phyloP scores from a whole-genome alignment of 2,329 filamentous ascomycete genomes.

The Nemania serpens region DNA sequence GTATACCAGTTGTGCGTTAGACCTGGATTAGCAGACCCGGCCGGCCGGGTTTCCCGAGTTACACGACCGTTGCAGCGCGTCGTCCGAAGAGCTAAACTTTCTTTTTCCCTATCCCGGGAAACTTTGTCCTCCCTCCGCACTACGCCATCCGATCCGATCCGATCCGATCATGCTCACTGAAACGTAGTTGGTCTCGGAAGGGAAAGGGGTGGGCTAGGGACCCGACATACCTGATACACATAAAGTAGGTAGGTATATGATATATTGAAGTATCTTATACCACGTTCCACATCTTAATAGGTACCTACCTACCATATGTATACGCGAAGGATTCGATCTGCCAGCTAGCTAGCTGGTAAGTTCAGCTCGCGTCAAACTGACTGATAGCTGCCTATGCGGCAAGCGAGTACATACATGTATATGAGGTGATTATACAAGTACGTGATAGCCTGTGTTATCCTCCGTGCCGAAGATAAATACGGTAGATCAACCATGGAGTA shows the following conservation, averaged over 20 bases:
- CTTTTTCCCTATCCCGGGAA: too few relatives aligned
- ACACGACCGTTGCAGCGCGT: slow-evolving; percentile 4
- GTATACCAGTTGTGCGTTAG: background rate
- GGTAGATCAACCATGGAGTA: too few relatives aligned
- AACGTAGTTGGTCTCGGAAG: slow-evolving; percentile 24
- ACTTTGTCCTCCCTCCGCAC: too few relatives aligned
- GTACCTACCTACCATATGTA: background rate
- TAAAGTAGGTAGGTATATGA: too few relatives aligned
- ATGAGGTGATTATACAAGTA: too few relatives aligned
- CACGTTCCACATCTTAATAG: too few relatives aligned
- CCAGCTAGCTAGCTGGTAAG: background rate
- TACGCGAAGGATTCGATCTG: background rate
- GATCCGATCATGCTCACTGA: slow-evolving; percentile 10
- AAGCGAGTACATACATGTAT: too few relatives aligned
- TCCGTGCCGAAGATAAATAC: too few relatives aligned
- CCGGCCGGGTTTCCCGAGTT: slow-evolving; percentile 13
- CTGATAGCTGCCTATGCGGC: too few relatives aligned
- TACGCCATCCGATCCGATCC: background rate
- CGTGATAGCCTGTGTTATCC: too few relatives aligned
- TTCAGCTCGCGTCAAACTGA: background rate
- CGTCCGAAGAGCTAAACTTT: background rate
- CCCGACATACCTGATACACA: too few relatives aligned
- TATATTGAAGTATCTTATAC: too few relatives aligned
- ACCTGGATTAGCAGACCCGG: background rate
- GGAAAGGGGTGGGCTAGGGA: background rate